These are phyloP conservation scores for Syncephalastrum monosporum DNA, from an alignment of 371 early-diverging fungal species.

Conservation along the genomic window DNA sequence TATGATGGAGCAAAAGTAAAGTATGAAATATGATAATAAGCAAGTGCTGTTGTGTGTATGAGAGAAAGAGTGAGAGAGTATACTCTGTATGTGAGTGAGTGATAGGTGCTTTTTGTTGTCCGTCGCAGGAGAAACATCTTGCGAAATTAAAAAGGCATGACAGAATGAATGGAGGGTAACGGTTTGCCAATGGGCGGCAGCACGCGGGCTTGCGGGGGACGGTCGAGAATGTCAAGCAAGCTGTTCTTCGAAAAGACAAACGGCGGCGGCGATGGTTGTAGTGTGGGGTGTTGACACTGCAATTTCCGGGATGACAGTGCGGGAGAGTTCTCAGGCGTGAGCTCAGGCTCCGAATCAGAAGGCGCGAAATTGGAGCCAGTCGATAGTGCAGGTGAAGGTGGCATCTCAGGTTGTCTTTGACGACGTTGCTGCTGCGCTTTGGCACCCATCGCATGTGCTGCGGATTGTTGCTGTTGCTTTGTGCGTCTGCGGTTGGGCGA, in stretches of 20 bases:
- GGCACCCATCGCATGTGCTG: slow-evolving; percentile 5
- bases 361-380: slow-evolving; percentile 25
- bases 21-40: not conserved
- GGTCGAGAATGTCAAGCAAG: slow-evolving; percentile 38
- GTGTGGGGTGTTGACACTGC: slow-evolving; percentile 23
- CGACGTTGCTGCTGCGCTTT: slow-evolving; percentile 16
- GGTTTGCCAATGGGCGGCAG: slow-evolving; percentile 37
- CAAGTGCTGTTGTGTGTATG: slow-evolving; percentile 7
- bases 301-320: slow-evolving; percentile 25
- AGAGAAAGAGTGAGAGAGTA: slow-evolving; percentile 1
- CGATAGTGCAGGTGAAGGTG: slow-evolving; percentile 45
- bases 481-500: slow-evolving; percentile 37
- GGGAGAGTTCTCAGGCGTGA: slow-evolving; percentile 45
- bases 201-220: slow-evolving; percentile 50
- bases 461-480: slow-evolving; percentile 14
- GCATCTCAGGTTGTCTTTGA: slow-evolving; percentile 14
- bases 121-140: slow-evolving; percentile 1
- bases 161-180: slow-evolving; percentile 32
- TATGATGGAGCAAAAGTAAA: slow-evolving; percentile 2
- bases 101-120: too few species aligned
- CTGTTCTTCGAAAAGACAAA: slow-evolving; percentile 13
- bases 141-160: slow-evolving; percentile 26
- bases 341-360: slow-evolving; percentile 42
- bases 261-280: slow-evolving; percentile 22
- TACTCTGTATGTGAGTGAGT: too few species aligned